Conservation (phyloP, 2,329 filamentous ascomycete genomes). For the Botrytis elliptica region DNA sequence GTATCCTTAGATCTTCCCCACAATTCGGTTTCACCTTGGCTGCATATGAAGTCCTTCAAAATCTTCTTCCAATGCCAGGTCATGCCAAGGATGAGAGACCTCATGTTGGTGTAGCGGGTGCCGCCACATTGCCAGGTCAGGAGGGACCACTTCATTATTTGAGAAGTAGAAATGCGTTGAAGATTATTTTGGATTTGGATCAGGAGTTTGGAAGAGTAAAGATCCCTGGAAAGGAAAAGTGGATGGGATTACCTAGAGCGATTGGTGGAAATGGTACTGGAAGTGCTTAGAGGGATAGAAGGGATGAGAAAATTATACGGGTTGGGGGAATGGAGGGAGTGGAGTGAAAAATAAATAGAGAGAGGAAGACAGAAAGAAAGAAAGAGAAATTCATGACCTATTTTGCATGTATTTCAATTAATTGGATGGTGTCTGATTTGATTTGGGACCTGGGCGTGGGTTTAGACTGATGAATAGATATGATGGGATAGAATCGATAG, state of each 20-base stretch:
- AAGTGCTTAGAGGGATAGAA: background rate
- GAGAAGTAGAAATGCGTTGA: constrained; percentile 83
- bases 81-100: constrained; percentile 47
- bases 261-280: constrained; percentile 31
- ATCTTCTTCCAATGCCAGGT: constrained; percentile 74
- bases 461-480: constrained; percentile 8
- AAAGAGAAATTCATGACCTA: background rate
- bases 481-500: background rate
- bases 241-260: constrained; percentile 34
- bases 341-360: background rate
- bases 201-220: constrained; percentile 73
- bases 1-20: constrained; percentile 90
- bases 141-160: constrained; percentile 53
- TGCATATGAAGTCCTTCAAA: constrained; percentile 89
- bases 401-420: background rate
- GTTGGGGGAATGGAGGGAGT: background rate
- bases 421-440: background rate
- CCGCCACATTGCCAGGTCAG: constrained; percentile 44
- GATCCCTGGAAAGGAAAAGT: constrained; percentile 33
- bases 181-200: constrained; percentile 92
- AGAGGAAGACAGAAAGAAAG: too few relatives aligned
- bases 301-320: background rate
- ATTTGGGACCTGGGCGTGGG: background rate
- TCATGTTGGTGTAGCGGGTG: constrained; percentile 61
- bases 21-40: constrained; percentile 98